Evolutionary conservation across 208 protist genomes (phyloP).

Genomic region (Trypanosoma mega): DNA sequence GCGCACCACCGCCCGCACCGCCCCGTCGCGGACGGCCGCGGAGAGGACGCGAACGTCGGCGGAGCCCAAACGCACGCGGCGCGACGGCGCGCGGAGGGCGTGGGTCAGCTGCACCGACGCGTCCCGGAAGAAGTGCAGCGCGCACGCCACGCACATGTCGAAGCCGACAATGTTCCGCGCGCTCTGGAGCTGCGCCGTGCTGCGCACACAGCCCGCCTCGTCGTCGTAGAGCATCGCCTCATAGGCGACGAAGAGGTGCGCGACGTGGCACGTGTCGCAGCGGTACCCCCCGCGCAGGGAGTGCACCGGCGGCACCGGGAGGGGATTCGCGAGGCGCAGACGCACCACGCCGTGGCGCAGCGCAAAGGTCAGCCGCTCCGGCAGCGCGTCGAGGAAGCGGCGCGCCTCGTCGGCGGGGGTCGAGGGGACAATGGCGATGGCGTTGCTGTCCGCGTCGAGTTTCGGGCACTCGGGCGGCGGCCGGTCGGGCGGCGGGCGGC

Average conservation of each 20-base stretch:
- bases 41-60: constrained; percentile 32
- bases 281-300: constrained; percentile 37
- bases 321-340: constrained; percentile 50
- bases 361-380: constrained; percentile 43
- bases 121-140: constrained; percentile 45
- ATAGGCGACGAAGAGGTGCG: constrained; percentile 38
- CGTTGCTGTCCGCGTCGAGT: constrained; percentile 14
- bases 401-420: constrained; percentile 29
- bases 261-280: constrained; percentile 58
- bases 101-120: constrained; percentile 24
- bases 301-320: constrained; percentile 35
- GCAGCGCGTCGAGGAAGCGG: constrained; percentile 26
- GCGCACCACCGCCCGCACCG: constrained; percentile 23
- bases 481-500: too few species aligned
- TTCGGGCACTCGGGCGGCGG: neutral
- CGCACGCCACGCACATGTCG: constrained; percentile 70
- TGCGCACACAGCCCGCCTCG: constrained; percentile 33
- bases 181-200: constrained; percentile 36
- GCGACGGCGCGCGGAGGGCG: constrained; percentile 23
- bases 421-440: constrained; percentile 31
- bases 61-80: constrained; percentile 33
- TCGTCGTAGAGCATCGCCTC: constrained; percentile 64
- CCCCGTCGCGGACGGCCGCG: constrained; percentile 18
- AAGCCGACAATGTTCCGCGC: constrained; percentile 40
- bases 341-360: constrained; percentile 41